Percentiles rank a stretch among this genome's conserved stretches.
phyloP scores from a whole-genome alignment of 257 asterid genomes.

The Nicotiana otophora region DNA sequence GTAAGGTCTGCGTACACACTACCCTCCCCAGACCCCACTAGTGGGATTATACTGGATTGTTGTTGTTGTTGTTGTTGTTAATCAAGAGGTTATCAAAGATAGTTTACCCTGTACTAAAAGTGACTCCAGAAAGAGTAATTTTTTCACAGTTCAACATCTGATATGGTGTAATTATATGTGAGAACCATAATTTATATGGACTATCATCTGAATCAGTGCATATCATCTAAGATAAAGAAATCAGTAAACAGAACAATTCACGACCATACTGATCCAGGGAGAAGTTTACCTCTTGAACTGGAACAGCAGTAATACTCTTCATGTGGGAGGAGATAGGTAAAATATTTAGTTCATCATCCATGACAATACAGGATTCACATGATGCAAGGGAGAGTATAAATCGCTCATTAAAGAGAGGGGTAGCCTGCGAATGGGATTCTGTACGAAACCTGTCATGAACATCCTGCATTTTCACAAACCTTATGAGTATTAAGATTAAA shows the following conservation, averaged over 20 bases:
- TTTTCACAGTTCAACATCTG: neutral
- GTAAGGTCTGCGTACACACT: too few species aligned
- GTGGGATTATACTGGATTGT: too few species aligned
- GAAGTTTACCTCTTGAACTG: constrained; percentile 55
- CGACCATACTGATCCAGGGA: constrained; percentile 7
- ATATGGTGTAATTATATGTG: neutral
- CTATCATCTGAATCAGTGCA: neutral
- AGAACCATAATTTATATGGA: neutral
- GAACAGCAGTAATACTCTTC: constrained; percentile 54
- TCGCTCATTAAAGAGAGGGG: constrained; percentile 93
- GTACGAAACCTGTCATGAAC: constrained; percentile 95
- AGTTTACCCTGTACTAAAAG: neutral
- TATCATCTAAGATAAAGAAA: neutral
- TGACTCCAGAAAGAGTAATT: neutral
- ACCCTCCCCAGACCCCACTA: too few species aligned
- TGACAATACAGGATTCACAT: constrained; percentile 83
- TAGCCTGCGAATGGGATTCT: constrained; percentile 73
- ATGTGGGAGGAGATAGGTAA: constrained; percentile 94
- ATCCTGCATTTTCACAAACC: constrained; percentile 50
- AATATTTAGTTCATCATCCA: constrained; percentile 94
- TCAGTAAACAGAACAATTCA: neutral
- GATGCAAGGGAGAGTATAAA: constrained; percentile 89
- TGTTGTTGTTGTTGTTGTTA: too few species aligned
- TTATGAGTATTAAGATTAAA: neutral
- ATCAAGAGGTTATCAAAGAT: neutral